Base-by-base conservation (phyloP, 2,329 filamentous ascomycete genomes). In the Rutstroemia sp. region DNA sequence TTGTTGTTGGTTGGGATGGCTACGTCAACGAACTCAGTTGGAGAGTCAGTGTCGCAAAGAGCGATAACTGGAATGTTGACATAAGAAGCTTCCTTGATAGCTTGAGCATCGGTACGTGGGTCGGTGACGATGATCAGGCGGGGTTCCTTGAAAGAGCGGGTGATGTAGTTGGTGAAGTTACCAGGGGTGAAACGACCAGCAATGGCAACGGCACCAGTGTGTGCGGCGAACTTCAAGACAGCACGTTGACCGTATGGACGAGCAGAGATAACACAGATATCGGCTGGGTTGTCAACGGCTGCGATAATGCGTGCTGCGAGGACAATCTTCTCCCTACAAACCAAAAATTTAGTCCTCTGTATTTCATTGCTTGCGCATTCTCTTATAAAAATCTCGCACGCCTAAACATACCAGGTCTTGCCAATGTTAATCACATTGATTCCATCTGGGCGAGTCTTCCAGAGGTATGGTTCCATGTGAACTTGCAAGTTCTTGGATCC, bases 161-260 rank as follows among this genome's bases (percentile, higher is more conserved):
- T 99, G 88, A 99, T 99, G 88, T 99, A 99, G 87, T 99, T 99
- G 84, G 94, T 99, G 88, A 99, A 99, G 79, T 92, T 96, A 89
- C 94, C 94, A 76, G 94, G 94, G 74, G 94, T 99, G 88, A 99
- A 99, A 76, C 94, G 94, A 81, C 94, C 94, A 72, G 94, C 95
- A 73, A 99, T 99, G 77, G 94, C 89, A 72, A 91, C 89, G 72
- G 95, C 92, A 75, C 94, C 94, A 68, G 94, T 99, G 88, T 99
- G 94, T 65, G 91, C 82, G 72, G 94, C 94, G 82, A 99, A 99
- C 88, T 99, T 99, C 76, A 99, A 89, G 74, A 99, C 95, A 71
- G 94, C 92, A 80, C 94, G 92, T 85, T 99, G 94, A 68, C 94
- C 94, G 79, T 97, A 99, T 76, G 94, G 94, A 85, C 94, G 94